Percentiles rank a stretch among this genome's conserved stretches.
phyloP scores from a whole-genome alignment of 768 basidiomycete genomes.

The Boletus rubroflammeus region DNA sequence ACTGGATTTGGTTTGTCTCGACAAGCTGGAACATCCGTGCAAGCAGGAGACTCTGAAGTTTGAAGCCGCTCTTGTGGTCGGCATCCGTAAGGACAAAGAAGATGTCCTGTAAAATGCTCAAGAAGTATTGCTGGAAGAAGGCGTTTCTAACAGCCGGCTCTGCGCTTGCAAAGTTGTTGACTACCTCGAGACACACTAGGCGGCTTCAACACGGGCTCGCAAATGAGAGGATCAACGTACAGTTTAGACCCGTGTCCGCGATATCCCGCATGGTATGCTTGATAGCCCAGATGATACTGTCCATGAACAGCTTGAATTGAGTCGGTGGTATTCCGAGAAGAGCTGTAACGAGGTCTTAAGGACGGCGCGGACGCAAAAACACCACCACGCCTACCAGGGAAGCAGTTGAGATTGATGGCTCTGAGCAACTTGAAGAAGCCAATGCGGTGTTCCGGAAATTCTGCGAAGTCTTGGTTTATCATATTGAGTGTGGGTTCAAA shows the following conservation, averaged over 20 bases:
- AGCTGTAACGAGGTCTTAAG: slow-evolving; percentile 36
- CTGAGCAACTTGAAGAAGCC: slow-evolving; percentile 96
- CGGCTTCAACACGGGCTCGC: slow-evolving; percentile 1
- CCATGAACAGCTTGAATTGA: slow-evolving; percentile 98
- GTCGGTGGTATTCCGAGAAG: slow-evolving; percentile 81
- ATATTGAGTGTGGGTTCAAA: slow-evolving; percentile 96
- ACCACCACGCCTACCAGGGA: slow-evolving; percentile 70
- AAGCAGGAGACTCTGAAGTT: slow-evolving; percentile 88
- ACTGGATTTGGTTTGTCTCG: slow-evolving; percentile 72
- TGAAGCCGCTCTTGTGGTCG: slow-evolving; percentile 99
- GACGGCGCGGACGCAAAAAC: neutral
- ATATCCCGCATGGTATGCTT: slow-evolving; percentile 99
- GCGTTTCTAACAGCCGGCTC: slow-evolving; percentile 77
- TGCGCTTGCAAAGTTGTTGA: slow-evolving; percentile 90
- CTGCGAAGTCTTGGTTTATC: slow-evolving; percentile 99
- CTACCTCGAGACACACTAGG: slow-evolving; percentile 85
- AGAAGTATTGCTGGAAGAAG: slow-evolving; percentile 96
- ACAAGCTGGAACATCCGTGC: slow-evolving; percentile 92
- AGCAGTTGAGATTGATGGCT: slow-evolving; percentile 89
- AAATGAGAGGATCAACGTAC: slow-evolving; percentile 37
- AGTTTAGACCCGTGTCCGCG: slow-evolving; percentile 81
- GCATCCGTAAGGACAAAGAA: slow-evolving; percentile 97
- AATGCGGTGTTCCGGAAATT: slow-evolving; percentile 95
- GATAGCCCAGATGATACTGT: slow-evolving; percentile 99
- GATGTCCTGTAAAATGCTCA: slow-evolving; percentile 90